phyloP scores from a whole-genome alignment of 179 eudicot species.

The Vitellaria paradoxa region DNA sequence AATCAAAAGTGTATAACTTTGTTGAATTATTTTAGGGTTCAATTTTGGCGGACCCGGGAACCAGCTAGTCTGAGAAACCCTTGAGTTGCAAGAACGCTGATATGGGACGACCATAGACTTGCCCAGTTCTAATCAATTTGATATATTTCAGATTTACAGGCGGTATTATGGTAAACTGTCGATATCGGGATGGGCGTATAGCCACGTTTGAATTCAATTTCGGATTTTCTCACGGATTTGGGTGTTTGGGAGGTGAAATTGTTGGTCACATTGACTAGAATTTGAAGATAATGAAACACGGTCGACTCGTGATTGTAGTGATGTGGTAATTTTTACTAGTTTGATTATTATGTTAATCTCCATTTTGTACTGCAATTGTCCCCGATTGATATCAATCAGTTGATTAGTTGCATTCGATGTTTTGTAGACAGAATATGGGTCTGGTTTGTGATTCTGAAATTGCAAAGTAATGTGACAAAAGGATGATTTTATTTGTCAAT shows the following conservation, averaged over 20 bases:
- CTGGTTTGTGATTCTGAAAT: not conserved
- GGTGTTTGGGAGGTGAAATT: no score
- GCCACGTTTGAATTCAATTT: constrained; percentile 13
- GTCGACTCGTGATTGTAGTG: not conserved
- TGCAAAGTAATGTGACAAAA: not conserved
- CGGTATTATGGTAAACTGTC: constrained; percentile 40
- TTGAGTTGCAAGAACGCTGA: not conserved
- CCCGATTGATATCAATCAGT: not conserved
- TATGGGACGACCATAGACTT: constrained; percentile 20
- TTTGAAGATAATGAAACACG: not conserved
- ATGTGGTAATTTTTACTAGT: no score
- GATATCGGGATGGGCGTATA: constrained; percentile 11
- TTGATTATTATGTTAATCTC: not conserved
- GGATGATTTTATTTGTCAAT: not conserved
- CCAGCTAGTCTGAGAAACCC: not conserved
- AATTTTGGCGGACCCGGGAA: not conserved
- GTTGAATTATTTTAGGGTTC: constrained; percentile 14
- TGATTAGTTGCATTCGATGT: not conserved
- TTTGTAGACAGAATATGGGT: no score
- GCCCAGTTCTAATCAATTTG: constrained; percentile 23
- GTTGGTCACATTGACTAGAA: not conserved
- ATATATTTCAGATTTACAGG: constrained; percentile 28
- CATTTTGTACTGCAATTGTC: not conserved
- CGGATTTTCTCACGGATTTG: no score
- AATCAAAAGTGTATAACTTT: not conserved